Base-by-base conservation (phyloP, 805 yeast genomes). In the Saccharomycopsis sp. region DNA sequence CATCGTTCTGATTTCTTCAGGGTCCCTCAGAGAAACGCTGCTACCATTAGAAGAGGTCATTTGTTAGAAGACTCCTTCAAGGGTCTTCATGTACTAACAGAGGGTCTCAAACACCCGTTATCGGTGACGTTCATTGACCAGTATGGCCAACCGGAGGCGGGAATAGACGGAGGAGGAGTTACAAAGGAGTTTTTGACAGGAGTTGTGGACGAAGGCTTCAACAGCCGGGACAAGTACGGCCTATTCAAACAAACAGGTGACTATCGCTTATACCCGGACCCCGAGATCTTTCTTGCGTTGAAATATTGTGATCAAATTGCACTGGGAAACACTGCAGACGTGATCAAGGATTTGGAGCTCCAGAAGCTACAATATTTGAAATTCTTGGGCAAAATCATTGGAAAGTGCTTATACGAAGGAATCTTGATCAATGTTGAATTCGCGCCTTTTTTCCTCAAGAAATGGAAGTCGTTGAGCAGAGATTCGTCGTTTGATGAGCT, bases 101-200 rank as follows among this genome's bases (percentile, higher is more conserved):
- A 74, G 1, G 71, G 72, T 2, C 79, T 91, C 68, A 90, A 87
- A 64, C 67, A 77, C 7, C 76, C 75, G 40, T 69, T 91, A 8
- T 73, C 79, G 1, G 90, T 94, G 1, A 77, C 78, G 15, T 91
- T 94, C 66, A 73, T 74, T 41, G 87, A 89, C 65, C 80, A 86
- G 57, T 81, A 84, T 71, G 96, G 91, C 1, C 74, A 73, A 15
- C 79, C 75, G 40, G 98, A 92, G 68, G 90, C 85, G 0, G 99
- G 99, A 0, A 86, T 92, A 50, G 99, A 92, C 69, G 99, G 99
- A 5, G 99, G 98, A 12, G 99, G 99, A 1, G 75, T 92, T 23
- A 91, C 97, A 0, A 91, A 92, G 68, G 99, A 92, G 66, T 83
- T 94, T 62, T 72, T 92, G 57, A 90, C 92, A 1, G 75, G 85